These are phyloP conservation scores for Voacanga thouarsii DNA, from an alignment of 257 asterid genomes.

Conservation along the genomic window DNA sequence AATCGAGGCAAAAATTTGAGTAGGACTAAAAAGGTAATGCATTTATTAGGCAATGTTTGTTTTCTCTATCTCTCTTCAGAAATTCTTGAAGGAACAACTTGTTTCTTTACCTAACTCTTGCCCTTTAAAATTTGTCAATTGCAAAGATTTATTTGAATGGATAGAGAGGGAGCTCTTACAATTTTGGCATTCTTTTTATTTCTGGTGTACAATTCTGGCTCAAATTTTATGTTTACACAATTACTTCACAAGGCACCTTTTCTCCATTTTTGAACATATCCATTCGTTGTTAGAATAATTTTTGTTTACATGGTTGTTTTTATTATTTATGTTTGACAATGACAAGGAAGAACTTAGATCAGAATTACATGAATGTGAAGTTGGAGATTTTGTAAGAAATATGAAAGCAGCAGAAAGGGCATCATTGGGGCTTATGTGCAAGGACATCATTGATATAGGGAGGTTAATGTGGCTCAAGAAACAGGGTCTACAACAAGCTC, in stretches of 20 bases:
- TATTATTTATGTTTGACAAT: constrained; percentile 25
- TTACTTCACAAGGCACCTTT: not conserved
- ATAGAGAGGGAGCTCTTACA: no score
- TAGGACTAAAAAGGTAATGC: no score
- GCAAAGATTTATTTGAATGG: no score
- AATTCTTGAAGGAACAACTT: no score
- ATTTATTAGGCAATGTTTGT: no score
- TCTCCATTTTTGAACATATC: not conserved
- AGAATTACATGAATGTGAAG: constrained; percentile 37
- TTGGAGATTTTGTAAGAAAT: constrained; percentile 52
- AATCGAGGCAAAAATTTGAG: no score
- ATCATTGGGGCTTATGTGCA: constrained; percentile 78
- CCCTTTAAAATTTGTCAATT: no score
- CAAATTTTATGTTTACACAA: not conserved
- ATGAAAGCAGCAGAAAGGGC: constrained; percentile 71
- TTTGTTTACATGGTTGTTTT: not conserved
- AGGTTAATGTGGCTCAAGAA: constrained; percentile 71
- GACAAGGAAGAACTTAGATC: constrained; percentile 27
- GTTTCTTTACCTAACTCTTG: no score
- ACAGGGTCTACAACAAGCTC: constrained; percentile 45
- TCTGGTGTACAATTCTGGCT: no score
- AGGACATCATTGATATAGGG: constrained; percentile 81
- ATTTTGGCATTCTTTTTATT: no score
- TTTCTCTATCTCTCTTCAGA: no score
- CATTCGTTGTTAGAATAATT: not conserved